phyloP scores from a whole-genome alignment of 345 rosid species.

The Cochlearia excelsa region DNA sequence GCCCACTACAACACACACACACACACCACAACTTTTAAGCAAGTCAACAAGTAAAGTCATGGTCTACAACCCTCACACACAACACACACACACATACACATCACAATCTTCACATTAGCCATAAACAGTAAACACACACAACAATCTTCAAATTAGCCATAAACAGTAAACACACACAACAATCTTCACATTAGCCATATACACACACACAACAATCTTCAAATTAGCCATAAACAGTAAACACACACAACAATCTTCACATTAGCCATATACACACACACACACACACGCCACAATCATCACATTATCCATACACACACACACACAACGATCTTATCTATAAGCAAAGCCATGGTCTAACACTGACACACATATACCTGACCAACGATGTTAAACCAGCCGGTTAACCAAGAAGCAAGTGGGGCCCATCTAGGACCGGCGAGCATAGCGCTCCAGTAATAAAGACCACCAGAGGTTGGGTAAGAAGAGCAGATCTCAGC shows the following conservation, averaged over 20 bases:
- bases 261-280: background rate
- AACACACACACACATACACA: no score
- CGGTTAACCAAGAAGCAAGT: constrained; percentile 92
- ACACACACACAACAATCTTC: no score
- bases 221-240: no score
- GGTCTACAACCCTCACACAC: no score
- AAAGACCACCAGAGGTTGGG: constrained; percentile 97
- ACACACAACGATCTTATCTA: background rate
- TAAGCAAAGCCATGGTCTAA: background rate
- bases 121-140: no score
- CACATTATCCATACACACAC: background rate
- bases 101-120: no score
- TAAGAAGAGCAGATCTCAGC: constrained; percentile 96
- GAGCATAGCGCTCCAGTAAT: constrained; percentile 98
- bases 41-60: no score
- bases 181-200: background rate
- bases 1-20: constrained; percentile 74
- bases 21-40: no score
- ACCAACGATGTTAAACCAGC: constrained; percentile 99
- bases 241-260: background rate
- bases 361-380: constrained; percentile 44
- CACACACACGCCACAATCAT: background rate
- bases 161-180: background rate
- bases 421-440: constrained; percentile 92
- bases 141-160: no score